Evolutionary conservation across 176 grass and related monocot genomes (phyloP).

Genomic region (Avena insularis): DNA sequence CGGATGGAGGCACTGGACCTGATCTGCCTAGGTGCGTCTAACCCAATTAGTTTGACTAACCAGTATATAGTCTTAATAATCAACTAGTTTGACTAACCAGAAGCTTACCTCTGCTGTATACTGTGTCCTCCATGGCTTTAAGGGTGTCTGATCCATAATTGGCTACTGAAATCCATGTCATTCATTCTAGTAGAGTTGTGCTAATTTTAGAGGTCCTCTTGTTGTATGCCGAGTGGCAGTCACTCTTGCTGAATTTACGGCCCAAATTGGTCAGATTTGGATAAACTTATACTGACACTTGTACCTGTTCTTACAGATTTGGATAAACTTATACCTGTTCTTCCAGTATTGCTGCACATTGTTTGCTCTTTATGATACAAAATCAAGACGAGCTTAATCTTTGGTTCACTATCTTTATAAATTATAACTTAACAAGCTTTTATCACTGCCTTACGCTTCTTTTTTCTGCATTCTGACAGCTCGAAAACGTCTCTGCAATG

Average conservation of each 20-base stretch:
- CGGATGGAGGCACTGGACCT: constrained; percentile 79
- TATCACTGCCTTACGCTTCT: background rate
- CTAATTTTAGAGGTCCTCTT: too few relatives aligned
- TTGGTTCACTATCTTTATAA: background rate
- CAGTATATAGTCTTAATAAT: too few relatives aligned
- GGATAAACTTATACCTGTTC: background rate
- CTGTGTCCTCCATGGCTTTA: too few relatives aligned
- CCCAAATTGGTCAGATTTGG: too few relatives aligned
- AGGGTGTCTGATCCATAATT: too few relatives aligned
- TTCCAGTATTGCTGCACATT: background rate
- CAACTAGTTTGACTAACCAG: too few relatives aligned
- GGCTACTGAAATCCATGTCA: too few relatives aligned
- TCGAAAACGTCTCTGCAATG: constrained; percentile 93
- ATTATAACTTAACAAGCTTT: background rate
- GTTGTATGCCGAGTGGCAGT: too few relatives aligned
- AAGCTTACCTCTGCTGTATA: too few relatives aligned
- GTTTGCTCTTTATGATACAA: background rate
- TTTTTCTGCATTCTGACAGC: constrained; percentile 40
- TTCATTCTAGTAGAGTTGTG: too few relatives aligned
- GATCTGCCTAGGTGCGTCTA: constrained; percentile 58
- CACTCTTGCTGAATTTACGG: too few relatives aligned
- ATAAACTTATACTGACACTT: too few relatives aligned
- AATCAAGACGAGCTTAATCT: background rate
- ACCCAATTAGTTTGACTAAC: background rate
- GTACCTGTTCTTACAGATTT: background rate